Conservation (phyloP, 331 rosid species). For the Malus hybrid region DNA sequence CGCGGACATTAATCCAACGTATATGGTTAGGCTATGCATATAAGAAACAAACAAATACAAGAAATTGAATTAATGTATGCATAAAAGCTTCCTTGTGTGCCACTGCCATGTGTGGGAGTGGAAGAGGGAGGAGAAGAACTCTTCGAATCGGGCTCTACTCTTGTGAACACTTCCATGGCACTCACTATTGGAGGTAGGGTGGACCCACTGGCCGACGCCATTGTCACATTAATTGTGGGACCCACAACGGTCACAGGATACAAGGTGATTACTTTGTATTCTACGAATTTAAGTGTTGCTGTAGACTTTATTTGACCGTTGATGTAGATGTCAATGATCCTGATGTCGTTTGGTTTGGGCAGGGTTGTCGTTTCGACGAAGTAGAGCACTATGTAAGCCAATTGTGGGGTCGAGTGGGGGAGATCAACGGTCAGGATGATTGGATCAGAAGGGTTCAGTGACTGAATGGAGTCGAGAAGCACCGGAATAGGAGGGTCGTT, state of each 20-base stretch:
- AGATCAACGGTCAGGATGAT: slow-evolving; percentile 11
- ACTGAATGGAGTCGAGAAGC: slow-evolving; percentile 1
- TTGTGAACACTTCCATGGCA: slow-evolving; percentile 12
- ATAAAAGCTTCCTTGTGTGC: not conserved
- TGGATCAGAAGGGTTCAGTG: slow-evolving; percentile 6
- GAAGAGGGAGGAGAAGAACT: not conserved
- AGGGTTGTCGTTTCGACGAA: not conserved
- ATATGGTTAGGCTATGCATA: not conserved
- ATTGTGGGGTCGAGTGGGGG: not conserved
- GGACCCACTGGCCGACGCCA: not conserved
- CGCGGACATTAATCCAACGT: too few species aligned
- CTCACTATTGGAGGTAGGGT: slow-evolving; percentile 12
- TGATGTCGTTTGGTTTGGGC: not conserved
- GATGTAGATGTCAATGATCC: slow-evolving; percentile 15
- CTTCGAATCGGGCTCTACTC: not conserved
- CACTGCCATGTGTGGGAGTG: not conserved
- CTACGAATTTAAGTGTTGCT: not conserved
- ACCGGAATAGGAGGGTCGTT: slow-evolving; percentile 11
- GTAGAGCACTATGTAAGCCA: slow-evolving; percentile 22
- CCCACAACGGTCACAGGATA: slow-evolving; percentile 4
- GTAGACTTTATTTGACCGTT: slow-evolving; percentile 1
- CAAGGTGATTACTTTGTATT: slow-evolving; percentile 4
- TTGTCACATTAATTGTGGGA: slow-evolving; percentile 5
- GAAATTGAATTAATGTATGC: not conserved
- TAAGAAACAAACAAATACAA: slow-evolving; percentile 4